A percentile compares a stretch with the other conserved stretches of the same genome.
phyloP scores from a whole-genome alignment of 1,139 yeast species.

The Blastobotrys capitulatus region DNA sequence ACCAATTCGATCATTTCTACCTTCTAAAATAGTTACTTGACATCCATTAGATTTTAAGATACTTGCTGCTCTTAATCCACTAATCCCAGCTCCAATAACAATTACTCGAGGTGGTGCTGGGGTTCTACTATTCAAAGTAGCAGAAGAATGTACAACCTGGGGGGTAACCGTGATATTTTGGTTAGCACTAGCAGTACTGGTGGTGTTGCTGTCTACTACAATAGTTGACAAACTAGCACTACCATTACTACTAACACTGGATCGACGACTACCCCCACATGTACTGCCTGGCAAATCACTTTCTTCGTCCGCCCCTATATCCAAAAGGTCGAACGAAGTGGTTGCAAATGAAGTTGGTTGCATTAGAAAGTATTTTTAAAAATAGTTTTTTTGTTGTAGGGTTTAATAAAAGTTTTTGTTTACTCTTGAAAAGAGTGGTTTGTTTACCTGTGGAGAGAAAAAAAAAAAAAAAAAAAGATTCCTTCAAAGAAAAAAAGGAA shows the following conservation, averaged over 20 bases:
- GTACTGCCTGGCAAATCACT: constrained; percentile 9
- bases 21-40: constrained; percentile 48
- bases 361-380: not conserved
- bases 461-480: not conserved
- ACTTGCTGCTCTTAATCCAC: constrained; percentile 76
- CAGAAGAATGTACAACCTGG: constrained; percentile 6
- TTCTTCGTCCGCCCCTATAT: constrained; percentile 7
- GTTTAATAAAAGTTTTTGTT: not conserved
- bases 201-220: not conserved
- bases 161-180: constrained; percentile 3
- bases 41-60: constrained; percentile 44
- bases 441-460: not conserved
- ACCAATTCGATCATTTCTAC: constrained; percentile 48
- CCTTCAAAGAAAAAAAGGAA: not conserved
- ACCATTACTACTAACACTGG: not conserved
- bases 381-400: not conserved
- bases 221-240: not conserved
- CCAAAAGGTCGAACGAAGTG: constrained; percentile 4
- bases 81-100: constrained; percentile 65
- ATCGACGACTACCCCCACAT: constrained; percentile 9
- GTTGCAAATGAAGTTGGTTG: constrained; percentile 2
- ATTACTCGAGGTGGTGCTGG: constrained; percentile 6
- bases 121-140: not conserved
- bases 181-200: not conserved
- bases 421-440: not conserved